Conservation (phyloP, 495 filamentous ascomycete species). For the Aspergillus homomorphus region DNA sequence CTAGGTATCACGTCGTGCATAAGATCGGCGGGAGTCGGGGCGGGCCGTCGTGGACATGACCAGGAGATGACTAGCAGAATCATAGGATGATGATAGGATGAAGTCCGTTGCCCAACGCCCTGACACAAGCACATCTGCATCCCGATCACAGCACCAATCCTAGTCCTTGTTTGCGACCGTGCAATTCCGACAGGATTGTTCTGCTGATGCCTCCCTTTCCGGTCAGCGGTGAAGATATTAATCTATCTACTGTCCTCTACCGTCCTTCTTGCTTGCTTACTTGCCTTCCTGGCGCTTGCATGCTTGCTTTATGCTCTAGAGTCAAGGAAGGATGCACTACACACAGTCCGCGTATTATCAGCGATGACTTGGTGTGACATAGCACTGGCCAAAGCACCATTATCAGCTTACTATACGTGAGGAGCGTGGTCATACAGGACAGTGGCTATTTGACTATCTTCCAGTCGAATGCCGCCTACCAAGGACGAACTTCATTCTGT, state of each 20-base stretch:
- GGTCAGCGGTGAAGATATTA: not conserved
- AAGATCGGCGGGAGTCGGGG: constrained; percentile 49
- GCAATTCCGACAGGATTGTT: constrained; percentile 4
- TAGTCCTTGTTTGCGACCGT: constrained; percentile 16
- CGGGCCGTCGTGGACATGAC: constrained; percentile 43
- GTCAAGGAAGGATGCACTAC: not conserved
- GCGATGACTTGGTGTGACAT: not conserved
- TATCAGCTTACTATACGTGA: not conserved
- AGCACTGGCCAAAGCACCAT: not conserved
- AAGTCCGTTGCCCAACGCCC: constrained; percentile 23
- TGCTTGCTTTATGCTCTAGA: not conserved
- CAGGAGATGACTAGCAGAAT: constrained; percentile 23
- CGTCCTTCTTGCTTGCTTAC: not conserved
- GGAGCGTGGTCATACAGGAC: not conserved
- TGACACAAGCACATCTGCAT: constrained; percentile 24
- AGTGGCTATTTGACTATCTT: not conserved
- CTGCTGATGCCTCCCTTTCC: not conserved
- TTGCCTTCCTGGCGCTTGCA: not conserved
- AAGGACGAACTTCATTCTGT: not conserved
- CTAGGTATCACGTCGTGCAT: constrained; percentile 34
- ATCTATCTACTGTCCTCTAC: not conserved
- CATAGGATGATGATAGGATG: constrained; percentile 11
- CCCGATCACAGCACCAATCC: constrained; percentile 9
- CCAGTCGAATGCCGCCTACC: not conserved
- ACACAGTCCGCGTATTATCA: not conserved